These are phyloP conservation scores for Paramecium caudatum DNA, from an alignment of 73 alveolate genomes.

Conservation along the genomic window DNA sequence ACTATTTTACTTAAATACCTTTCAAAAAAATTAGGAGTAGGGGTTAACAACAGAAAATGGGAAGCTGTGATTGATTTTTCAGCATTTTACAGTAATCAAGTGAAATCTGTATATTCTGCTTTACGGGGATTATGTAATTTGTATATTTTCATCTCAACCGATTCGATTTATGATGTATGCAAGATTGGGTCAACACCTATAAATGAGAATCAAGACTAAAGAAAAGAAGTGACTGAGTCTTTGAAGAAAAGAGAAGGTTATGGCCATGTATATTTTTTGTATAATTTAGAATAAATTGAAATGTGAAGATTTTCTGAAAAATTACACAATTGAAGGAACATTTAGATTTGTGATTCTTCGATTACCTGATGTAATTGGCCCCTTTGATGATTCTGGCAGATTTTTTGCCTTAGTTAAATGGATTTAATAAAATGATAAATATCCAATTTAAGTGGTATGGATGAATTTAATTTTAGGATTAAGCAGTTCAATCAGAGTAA, in stretches of 20 bases:
- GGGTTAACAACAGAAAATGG: conserved; percentile 63
- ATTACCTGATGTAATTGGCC: conserved; percentile 90
- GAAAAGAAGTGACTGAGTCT: conserved; percentile 14
- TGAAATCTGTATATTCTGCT: conserved; percentile 57
- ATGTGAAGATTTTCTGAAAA: conserved; percentile 70
- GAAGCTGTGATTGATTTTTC: conserved; percentile 72
- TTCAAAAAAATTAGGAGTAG: conserved; percentile 57
- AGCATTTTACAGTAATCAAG: conserved; percentile 52
- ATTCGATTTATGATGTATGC: conserved; percentile 77
- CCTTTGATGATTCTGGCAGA: conserved; percentile 87
- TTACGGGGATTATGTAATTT: conserved; percentile 54
- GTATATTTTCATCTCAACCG: conserved; percentile 74
- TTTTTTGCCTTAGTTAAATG: conserved; percentile 82
- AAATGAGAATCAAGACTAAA: conserved; percentile 63
- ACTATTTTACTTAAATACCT: conserved; percentile 38
- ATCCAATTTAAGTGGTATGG: conserved; percentile 70
- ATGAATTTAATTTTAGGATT: neutral
- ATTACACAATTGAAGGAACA: conserved; percentile 32
- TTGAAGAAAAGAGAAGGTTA: conserved; percentile 68
- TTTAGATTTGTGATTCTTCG: conserved; percentile 75
- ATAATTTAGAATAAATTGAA: conserved; percentile 65
- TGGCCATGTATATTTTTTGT: conserved; percentile 65
- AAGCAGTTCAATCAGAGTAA: conserved; percentile 54
- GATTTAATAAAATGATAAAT: conserved; percentile 64
- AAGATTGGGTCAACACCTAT: conserved; percentile 14